Evolutionary conservation across 75 land plant genomes (phyloP).

Genomic region (Cryptomeria japonica): DNA sequence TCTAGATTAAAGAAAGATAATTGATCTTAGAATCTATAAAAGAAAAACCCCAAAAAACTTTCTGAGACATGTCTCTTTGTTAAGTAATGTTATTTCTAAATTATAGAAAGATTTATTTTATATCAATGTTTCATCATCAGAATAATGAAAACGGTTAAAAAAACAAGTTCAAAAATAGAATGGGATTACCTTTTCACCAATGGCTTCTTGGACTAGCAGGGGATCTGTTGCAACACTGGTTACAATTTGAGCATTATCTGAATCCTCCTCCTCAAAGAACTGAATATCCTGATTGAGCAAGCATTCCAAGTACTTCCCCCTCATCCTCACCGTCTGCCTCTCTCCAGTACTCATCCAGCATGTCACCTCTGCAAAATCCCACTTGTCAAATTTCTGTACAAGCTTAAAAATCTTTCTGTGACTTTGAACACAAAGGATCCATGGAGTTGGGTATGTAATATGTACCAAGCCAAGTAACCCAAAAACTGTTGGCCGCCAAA

Average conservation of each 20-base stretch:
- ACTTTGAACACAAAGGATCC: too few species aligned
- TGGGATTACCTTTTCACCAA: constrained; percentile 38
- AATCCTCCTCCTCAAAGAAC: constrained; percentile 32
- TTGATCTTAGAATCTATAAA: too few species aligned
- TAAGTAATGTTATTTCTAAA: too few species aligned
- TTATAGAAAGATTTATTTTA: too few species aligned
- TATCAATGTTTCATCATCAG: too few species aligned
- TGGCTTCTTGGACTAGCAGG: constrained; percentile 36
- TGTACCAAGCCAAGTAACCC: not conserved
- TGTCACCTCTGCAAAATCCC: constrained; percentile 25
- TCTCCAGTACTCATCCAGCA: constrained; percentile 45
- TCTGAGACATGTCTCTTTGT: too few species aligned
- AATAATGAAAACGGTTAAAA: too few species aligned
- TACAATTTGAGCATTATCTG: constrained; percentile 24
- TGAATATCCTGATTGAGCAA: constrained; percentile 31
- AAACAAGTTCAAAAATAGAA: too few species aligned
- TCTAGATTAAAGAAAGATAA: too few species aligned
- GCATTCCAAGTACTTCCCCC: constrained; percentile 24
- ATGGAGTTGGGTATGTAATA: not conserved
- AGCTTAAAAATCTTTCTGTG: too few species aligned
- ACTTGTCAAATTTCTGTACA: too few species aligned
- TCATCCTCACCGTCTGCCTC: constrained; percentile 33
- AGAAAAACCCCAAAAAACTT: too few species aligned
- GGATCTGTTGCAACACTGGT: constrained; percentile 27
- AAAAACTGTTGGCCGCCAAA: not conserved